Evolutionary conservation across 768 basidiomycete genomes (phyloP).

Genomic region (Candolleomyces efflorescens): DNA sequence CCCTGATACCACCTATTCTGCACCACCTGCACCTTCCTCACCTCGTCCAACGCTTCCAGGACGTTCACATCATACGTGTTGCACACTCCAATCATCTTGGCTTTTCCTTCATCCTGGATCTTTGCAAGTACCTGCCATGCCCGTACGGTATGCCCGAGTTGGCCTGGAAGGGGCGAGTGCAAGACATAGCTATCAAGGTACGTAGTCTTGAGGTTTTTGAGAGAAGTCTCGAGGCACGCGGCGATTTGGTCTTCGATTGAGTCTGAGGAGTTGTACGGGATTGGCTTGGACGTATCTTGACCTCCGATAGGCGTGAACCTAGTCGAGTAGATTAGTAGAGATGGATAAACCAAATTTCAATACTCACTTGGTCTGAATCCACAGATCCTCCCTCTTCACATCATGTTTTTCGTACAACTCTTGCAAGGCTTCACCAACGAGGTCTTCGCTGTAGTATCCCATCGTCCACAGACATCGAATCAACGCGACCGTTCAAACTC

Average conservation of each 20-base stretch:
- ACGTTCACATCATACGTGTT: constrained; percentile 65
- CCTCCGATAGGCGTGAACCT: constrained; percentile 75
- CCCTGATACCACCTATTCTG: constrained; percentile 86
- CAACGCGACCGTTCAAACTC: not conserved
- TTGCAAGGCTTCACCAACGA: constrained; percentile 71
- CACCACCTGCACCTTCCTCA: constrained; percentile 64
- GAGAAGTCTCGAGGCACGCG: constrained; percentile 58
- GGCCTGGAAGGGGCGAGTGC: constrained; percentile 65
- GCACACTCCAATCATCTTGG: constrained; percentile 67
- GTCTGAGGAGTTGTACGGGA: constrained; percentile 65
- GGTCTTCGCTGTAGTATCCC: constrained; percentile 53
- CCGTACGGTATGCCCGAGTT: constrained; percentile 50
- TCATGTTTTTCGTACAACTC: constrained; percentile 51
- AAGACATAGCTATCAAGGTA: constrained; percentile 79
- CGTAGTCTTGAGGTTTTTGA: constrained; percentile 63
- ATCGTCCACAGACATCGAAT: not conserved
- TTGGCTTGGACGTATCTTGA: constrained; percentile 63
- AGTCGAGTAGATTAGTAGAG: constrained; percentile 1
- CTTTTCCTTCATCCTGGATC: constrained; percentile 62
- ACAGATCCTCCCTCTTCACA: constrained; percentile 66
- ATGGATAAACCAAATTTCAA: not conserved
- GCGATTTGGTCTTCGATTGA: constrained; percentile 56
- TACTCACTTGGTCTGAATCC: constrained; percentile 74
- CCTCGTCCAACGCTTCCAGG: constrained; percentile 48
- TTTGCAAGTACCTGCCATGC: constrained; percentile 64